Conservation (phyloP, 2,329 filamentous ascomycete species). For the Colletotrichum paranaense region DNA sequence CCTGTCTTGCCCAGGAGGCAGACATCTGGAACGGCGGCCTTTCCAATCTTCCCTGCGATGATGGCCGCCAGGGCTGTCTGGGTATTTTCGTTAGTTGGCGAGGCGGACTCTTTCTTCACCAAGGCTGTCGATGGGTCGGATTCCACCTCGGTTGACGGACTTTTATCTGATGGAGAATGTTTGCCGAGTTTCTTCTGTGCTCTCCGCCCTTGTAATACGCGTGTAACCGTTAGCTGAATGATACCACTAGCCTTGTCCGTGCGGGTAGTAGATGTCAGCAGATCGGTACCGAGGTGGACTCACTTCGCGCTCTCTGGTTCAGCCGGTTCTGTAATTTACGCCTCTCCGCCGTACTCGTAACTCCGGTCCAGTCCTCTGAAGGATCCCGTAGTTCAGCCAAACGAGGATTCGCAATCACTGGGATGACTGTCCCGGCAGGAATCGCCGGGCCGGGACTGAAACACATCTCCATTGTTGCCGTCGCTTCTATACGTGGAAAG, state of each 20-base stretch:
- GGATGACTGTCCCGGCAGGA: constrained; percentile 2
- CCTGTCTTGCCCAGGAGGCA: not conserved
- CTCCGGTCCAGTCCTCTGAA: constrained; percentile 48
- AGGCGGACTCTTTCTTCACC: not conserved
- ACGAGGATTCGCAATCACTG: constrained; percentile 13
- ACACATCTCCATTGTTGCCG: constrained; percentile 17
- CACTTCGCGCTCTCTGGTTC: constrained; percentile 31
- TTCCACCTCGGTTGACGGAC: not conserved
- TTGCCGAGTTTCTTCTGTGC: not conserved
- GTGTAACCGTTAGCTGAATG: not conserved
- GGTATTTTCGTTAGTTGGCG: not conserved
- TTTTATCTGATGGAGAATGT: not conserved
- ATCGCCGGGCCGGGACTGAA: constrained; percentile 19
- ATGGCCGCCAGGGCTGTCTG: not conserved
- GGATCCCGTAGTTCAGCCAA: constrained; percentile 18
- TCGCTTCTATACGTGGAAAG: not conserved
- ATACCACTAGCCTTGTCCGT: no score
- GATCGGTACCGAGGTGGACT: not conserved
- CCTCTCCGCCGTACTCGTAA: constrained; percentile 40
- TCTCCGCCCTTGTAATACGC: not conserved
- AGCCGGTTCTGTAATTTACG: constrained; percentile 33
- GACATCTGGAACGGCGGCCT: not conserved
- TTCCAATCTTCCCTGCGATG: not conserved
- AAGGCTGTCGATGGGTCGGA: not conserved
- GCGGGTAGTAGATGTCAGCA: not conserved